Base-by-base conservation (phyloP, 2,329 filamentous ascomycete genomes). In the Clarireedia monteithiana region DNA sequence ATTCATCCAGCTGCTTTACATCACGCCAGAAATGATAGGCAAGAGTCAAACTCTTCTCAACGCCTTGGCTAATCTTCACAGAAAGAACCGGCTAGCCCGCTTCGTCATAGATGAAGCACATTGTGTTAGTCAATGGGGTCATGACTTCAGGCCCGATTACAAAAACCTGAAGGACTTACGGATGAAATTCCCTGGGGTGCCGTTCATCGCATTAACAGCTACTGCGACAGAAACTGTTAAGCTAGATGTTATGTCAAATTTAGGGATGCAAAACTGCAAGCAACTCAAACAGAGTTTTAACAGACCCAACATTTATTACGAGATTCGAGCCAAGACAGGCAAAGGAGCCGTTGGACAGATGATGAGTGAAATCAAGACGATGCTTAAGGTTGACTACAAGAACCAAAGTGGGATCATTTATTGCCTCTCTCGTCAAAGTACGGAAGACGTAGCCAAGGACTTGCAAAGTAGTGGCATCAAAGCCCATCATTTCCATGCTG, bases 21-120 rank as follows among this genome's bases (percentile, higher is more conserved):
- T 99, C 50, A 99, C 94, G 0, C 94, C 94, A 0, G 94, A 99
- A 72, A 97, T 97, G 92, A 78, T 99, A 50, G 89, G 79, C 73
- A 92, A 91, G 68, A 99, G 86, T 68, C 70, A 78, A 44, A 74
- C 75, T 2, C 88, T 97, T 70, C 74, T 84, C 57, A 78, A 77
- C 51, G 80, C 77, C 2, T 77, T 99, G 60, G 73, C 81, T 51
- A 76, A 75, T 2, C 76, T 99, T n/a, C 80, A 96, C 69, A 71
- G 72, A 14, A 83, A 83, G 50, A 75, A 79, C 3, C 88, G 86
- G 64, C 82, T 99, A 52, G 92, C 95, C 15, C 84, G 94, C 26
- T 83, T 99, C 49, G 94, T 99, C 53, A 95, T 99, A 60, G 94
- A 99, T 64, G 95, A 99, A 73, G 94, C 94, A n/a, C 94, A 99